Evolutionary conservation across 1,139 yeast species (phyloP).

Genomic region (Taphrina pruni): DNA sequence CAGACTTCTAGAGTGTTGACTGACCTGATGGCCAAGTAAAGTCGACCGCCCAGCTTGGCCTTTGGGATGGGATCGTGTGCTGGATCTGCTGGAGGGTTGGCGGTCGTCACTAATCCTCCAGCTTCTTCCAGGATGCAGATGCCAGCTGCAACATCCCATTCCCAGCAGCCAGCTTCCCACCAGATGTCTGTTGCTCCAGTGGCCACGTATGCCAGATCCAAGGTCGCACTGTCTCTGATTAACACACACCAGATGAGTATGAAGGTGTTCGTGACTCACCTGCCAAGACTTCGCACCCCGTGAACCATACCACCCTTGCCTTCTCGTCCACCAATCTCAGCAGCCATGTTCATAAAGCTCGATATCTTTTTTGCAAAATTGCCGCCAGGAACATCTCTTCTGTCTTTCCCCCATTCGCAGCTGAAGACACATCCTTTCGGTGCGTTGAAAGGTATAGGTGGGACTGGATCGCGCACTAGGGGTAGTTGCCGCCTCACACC

Average conservation of each 20-base stretch:
- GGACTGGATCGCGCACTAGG: slow-evolving; percentile 47
- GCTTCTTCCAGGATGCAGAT: slow-evolving; percentile 65
- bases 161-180: slow-evolving; percentile 70
- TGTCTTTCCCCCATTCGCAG: slow-evolving; percentile 64
- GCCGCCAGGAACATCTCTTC: slow-evolving; percentile 54
- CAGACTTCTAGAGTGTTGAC: not conserved
- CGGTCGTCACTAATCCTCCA: slow-evolving; percentile 63
- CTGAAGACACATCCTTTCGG: slow-evolving; percentile 59
- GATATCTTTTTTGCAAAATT: slow-evolving; percentile 52
- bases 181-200: slow-evolving; percentile 63
- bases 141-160: slow-evolving; percentile 71
- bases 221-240: slow-evolving; percentile 56
- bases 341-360: slow-evolving; percentile 12
- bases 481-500: not conserved
- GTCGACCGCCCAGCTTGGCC: slow-evolving; percentile 6
- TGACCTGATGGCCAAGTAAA: slow-evolving; percentile 8
- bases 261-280: slow-evolving; percentile 47
- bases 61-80: slow-evolving; percentile 13
- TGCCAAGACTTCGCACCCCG: slow-evolving; percentile 64
- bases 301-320: slow-evolving; percentile 60
- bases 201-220: slow-evolving; percentile 62
- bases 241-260: not conserved
- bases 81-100: slow-evolving; percentile 53
- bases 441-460: slow-evolving; percentile 48
- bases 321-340: slow-evolving; percentile 45